phyloP scores from a whole-genome alignment of 495 filamentous ascomycete species.

The Hypoxylon fragiforme region DNA sequence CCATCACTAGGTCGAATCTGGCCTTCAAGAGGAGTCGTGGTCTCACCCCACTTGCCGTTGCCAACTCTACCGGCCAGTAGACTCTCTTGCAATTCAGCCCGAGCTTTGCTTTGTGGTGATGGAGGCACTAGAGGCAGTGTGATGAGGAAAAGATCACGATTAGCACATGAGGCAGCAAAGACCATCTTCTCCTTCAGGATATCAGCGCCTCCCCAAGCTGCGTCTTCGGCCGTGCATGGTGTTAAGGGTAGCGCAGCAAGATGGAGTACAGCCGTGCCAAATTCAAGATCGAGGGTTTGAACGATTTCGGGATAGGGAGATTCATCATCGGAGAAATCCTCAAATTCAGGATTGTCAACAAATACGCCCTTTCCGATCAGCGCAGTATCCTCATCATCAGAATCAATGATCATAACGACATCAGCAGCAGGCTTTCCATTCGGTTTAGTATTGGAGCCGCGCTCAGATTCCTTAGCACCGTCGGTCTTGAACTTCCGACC shows the following conservation, averaged over 20 bases:
- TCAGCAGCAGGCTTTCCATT: conserved; percentile 54
- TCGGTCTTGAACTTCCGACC: conserved; percentile 64
- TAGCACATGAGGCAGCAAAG: conserved; percentile 71
- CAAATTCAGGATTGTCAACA: conserved; percentile 52
- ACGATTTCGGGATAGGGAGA: conserved; percentile 58
- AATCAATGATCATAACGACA: conserved; percentile 76
- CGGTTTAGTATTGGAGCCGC: conserved; percentile 41
- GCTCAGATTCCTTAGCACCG: conserved; percentile 36
- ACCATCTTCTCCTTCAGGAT: conserved; percentile 68
- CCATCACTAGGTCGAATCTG: conserved; percentile 65
- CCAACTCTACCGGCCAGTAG: conserved; percentile 51
- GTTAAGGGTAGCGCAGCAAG: conserved; percentile 62
- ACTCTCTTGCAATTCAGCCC: conserved; percentile 49
- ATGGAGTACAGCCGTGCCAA: conserved; percentile 63
- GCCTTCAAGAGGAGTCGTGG: conserved; percentile 58
- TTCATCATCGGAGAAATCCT: conserved; percentile 43
- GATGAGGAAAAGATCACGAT: conserved; percentile 67
- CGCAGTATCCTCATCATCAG: conserved; percentile 66
- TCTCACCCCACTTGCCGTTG: conserved; percentile 64
- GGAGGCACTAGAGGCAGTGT: conserved; percentile 75
- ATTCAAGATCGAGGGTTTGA: conserved; percentile 68
- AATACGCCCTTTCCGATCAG: conserved; percentile 28
- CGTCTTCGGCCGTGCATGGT: conserved; percentile 46
- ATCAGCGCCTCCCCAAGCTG: conserved; percentile 59
- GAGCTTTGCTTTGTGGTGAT: conserved; percentile 59